Percentiles rank a stretch among this genome's conserved stretches.
phyloP scores from a whole-genome alignment of 805 yeast species.

The Pichia membranifaciens region DNA sequence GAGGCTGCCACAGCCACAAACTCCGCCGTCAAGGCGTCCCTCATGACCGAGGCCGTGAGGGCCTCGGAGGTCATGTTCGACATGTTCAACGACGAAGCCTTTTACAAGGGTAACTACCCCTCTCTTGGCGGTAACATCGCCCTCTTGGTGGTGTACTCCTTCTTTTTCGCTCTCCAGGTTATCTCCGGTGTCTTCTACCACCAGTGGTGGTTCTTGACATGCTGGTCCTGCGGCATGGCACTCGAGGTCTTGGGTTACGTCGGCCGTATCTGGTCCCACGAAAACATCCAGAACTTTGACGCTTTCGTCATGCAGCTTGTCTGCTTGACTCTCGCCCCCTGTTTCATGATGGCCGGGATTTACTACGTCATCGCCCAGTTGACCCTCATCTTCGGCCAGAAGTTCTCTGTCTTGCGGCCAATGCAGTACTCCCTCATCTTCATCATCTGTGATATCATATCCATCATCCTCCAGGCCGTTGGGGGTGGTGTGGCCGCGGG shows the following conservation, averaged over 20 bases:
- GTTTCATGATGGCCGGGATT: slow-evolving; percentile 78
- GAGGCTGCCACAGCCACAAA: slow-evolving; percentile 25
- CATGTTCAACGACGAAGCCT: slow-evolving; percentile 16
- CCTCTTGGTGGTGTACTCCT: slow-evolving; percentile 48
- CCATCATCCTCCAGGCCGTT: slow-evolving; percentile 61
- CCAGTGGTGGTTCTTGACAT: slow-evolving; percentile 62
- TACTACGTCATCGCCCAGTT: slow-evolving; percentile 67
- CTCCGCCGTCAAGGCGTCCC: slow-evolving; percentile 9
- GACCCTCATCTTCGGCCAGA: slow-evolving; percentile 53
- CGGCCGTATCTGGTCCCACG: slow-evolving; percentile 47
- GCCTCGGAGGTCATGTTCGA: slow-evolving; percentile 21
- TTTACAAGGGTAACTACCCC: slow-evolving; percentile 43
- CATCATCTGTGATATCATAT: slow-evolving; percentile 56
- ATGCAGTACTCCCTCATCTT: slow-evolving; percentile 59
- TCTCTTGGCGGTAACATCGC: slow-evolving; percentile 52
- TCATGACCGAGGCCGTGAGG: slow-evolving; percentile 19
- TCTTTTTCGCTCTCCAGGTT: slow-evolving; percentile 39
- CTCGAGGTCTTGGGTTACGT: slow-evolving; percentile 66
- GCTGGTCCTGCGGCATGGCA: slow-evolving; percentile 49
- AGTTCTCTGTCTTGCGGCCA: slow-evolving; percentile 49
- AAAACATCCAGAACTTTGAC: slow-evolving; percentile 29
- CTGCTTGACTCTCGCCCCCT: slow-evolving; percentile 72
- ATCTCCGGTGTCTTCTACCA: slow-evolving; percentile 38
- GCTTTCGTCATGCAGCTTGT: slow-evolving; percentile 60
- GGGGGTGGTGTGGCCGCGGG: slow-evolving; percentile 73